These are phyloP conservation scores for Penicillium ochrochloron DNA, from an alignment of 495 filamentous ascomycete genomes.

Conservation along the genomic window DNA sequence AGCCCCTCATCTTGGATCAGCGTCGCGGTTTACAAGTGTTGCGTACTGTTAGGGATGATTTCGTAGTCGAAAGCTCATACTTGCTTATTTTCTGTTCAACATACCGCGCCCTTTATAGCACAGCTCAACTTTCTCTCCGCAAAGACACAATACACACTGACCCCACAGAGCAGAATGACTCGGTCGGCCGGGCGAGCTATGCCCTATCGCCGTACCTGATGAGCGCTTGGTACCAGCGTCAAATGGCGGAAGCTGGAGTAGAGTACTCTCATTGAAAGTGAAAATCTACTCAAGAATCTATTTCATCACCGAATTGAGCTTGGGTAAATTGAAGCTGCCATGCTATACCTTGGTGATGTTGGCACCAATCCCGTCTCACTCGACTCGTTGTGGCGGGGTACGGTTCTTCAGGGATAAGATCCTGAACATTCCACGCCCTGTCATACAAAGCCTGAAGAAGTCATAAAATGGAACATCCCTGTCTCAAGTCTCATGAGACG, in stretches of 20 bases:
- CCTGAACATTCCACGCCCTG: neutral
- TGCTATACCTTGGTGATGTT: neutral
- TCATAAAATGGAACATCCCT: neutral
- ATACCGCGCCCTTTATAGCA: neutral
- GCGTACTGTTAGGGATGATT: slow-evolving; percentile 24
- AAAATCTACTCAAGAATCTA: neutral
- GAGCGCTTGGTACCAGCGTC: slow-evolving; percentile 9
- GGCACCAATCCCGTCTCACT: neutral
- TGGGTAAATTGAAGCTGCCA: neutral
- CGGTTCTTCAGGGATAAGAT: neutral
- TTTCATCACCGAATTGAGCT: neutral
- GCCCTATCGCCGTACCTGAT: slow-evolving; percentile 10
- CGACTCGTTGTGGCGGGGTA: neutral
- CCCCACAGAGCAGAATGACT: slow-evolving; percentile 13
- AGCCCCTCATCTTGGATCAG: slow-evolving; percentile 25
- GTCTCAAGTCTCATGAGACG: neutral
- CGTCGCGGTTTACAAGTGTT: slow-evolving; percentile 27
- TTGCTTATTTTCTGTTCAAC: slow-evolving; percentile 14
- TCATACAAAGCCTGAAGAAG: neutral
- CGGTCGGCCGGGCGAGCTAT: slow-evolving; percentile 4
- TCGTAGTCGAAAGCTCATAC: slow-evolving; percentile 22
- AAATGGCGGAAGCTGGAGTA: slow-evolving; percentile 18
- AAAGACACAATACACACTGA: slow-evolving; percentile 37
- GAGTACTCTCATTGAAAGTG: slow-evolving; percentile 11
- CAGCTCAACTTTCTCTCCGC: slow-evolving; percentile 15